These are phyloP conservation scores for Penicillium tannophilum DNA, from an alignment of 495 filamentous ascomycete genomes.

Conservation along the genomic window DNA sequence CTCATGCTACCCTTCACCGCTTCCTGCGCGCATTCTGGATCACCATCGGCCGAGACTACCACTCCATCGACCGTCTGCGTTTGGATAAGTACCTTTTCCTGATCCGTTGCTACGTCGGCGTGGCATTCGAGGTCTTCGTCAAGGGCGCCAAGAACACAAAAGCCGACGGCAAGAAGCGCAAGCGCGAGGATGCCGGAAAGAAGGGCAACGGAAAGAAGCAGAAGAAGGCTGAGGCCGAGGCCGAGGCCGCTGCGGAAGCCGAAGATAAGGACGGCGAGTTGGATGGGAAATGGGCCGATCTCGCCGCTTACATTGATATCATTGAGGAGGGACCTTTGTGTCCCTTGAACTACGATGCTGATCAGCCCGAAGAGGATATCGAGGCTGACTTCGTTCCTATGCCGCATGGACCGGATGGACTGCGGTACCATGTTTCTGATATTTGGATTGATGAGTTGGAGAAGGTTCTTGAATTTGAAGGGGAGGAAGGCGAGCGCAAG, in stretches of 20 bases:
- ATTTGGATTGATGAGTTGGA: conserved; percentile 88
- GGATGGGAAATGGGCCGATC: conserved; percentile 38
- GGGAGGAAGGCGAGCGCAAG: conserved; percentile 35
- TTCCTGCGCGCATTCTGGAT: conserved; percentile 84
- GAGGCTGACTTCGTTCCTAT: conserved; percentile 39
- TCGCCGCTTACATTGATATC: conserved; percentile 44
- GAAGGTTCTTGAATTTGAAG: conserved; percentile 60
- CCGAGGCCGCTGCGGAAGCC: conserved; percentile 11
- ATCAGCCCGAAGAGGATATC: conserved; percentile 35
- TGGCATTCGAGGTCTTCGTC: conserved; percentile 57
- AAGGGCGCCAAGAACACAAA: conserved; percentile 23
- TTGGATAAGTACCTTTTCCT: conserved; percentile 93
- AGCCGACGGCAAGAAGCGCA: conserved; percentile 31
- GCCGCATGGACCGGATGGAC: conserved; percentile 67
- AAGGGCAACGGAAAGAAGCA: conserved; percentile 50
- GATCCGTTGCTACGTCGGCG: conserved; percentile 72
- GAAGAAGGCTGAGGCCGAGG: conserved; percentile 27
- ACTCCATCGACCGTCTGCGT: conserved; percentile 77
- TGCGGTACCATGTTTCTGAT: conserved; percentile 87
- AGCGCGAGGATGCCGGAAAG: conserved; percentile 29
- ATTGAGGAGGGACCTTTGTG: conserved; percentile 47
- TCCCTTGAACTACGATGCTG: conserved; percentile 47
- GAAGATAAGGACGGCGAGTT: conserved; percentile 34
- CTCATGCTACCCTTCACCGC: conserved; percentile 50
- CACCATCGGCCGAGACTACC: conserved; percentile 83